Conservation (phyloP, 192 early-diverging fungal species). For the Lobosporangium transversale region DNA sequence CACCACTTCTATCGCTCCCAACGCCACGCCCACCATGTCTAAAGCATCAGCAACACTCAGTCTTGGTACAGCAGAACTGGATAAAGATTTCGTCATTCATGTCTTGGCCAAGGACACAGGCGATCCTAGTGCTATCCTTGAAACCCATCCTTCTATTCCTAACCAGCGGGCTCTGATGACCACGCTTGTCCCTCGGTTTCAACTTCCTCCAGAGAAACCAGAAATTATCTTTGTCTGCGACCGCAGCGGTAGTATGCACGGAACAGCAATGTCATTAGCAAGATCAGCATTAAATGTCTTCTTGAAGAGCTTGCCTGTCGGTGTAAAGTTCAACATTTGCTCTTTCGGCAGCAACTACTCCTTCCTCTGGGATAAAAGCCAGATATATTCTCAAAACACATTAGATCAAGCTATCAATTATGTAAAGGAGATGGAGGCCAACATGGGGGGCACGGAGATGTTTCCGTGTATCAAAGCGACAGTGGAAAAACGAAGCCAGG, state of each 20-base stretch:
- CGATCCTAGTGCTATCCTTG: slow-evolving; percentile 20
- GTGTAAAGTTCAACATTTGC: slow-evolving; percentile 61
- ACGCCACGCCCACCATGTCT: slow-evolving; percentile 18
- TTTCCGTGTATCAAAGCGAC: slow-evolving; percentile 37
- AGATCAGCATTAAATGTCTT: slow-evolving; percentile 55
- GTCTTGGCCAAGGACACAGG: slow-evolving; percentile 17
- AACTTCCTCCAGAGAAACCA: slow-evolving; percentile 18
- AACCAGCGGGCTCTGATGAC: slow-evolving; percentile 17
- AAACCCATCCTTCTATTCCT: slow-evolving; percentile 30
- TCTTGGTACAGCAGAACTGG: slow-evolving; percentile 10
- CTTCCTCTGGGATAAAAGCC: slow-evolving; percentile 52
- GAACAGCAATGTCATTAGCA: slow-evolving; percentile 50
- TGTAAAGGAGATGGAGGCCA: slow-evolving; percentile 46
- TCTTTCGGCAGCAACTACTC: slow-evolving; percentile 53
- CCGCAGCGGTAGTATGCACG: slow-evolving; percentile 65
- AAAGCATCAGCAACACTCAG: slow-evolving; percentile 23
- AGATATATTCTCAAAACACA: slow-evolving; percentile 43
- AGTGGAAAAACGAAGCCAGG: slow-evolving; percentile 20
- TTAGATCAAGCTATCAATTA: slow-evolving; percentile 46
- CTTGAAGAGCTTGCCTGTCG: slow-evolving; percentile 58
- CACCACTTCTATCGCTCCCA: slow-evolving; percentile 18
- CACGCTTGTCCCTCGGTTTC: slow-evolving; percentile 17
- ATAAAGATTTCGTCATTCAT: slow-evolving; percentile 27
- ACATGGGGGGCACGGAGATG: slow-evolving; percentile 64
- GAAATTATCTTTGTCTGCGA: slow-evolving; percentile 22